These are phyloP conservation scores for Dryadomyces sulphureus DNA, from an alignment of 2,329 filamentous ascomycete species.

Conservation along the genomic window DNA sequence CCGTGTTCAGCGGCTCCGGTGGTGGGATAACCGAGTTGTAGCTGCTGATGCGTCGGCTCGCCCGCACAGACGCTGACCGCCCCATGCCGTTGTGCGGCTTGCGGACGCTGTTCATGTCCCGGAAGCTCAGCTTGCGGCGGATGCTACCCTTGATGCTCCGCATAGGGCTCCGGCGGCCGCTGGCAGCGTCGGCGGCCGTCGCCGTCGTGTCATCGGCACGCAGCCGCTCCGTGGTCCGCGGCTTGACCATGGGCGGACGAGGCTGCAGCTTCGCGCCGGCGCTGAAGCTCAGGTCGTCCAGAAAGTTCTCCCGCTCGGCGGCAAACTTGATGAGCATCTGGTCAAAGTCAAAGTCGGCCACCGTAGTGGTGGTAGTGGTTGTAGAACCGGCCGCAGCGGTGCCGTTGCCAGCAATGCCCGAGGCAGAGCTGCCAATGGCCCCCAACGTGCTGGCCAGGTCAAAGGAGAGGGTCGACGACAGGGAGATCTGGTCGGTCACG, in stretches of 20 bases:
- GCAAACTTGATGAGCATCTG: constrained; percentile 88
- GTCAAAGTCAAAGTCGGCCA: constrained; percentile 78
- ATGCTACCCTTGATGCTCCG: constrained; percentile 66
- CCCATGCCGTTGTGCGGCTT: background rate
- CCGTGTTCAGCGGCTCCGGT: constrained; percentile 77
- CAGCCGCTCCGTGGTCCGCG: constrained; percentile 71
- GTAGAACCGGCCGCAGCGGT: too few relatives aligned
- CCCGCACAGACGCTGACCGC: constrained; percentile 47
- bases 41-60: constrained; percentile 79
- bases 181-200: constrained; percentile 26
- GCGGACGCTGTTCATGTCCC: constrained; percentile 70
- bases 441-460: too few relatives aligned
- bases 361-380: constrained; percentile 17
- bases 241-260: constrained; percentile 58
- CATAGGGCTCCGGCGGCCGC: constrained; percentile 39
- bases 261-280: constrained; percentile 64
- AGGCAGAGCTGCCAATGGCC: too few relatives aligned
- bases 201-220: constrained; percentile 48
- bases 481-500: background rate
- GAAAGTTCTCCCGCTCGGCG: constrained; percentile 82
- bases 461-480: too few relatives aligned
- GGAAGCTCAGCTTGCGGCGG: constrained; percentile 78
- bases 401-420: too few relatives aligned
- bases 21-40: constrained; percentile 97
- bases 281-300: constrained; percentile 81